A percentile compares a stretch with the other conserved stretches of the same genome.
phyloP scores from a whole-genome alignment of 2,329 filamentous ascomycete genomes.

The Trichoderma koningiopsis region DNA sequence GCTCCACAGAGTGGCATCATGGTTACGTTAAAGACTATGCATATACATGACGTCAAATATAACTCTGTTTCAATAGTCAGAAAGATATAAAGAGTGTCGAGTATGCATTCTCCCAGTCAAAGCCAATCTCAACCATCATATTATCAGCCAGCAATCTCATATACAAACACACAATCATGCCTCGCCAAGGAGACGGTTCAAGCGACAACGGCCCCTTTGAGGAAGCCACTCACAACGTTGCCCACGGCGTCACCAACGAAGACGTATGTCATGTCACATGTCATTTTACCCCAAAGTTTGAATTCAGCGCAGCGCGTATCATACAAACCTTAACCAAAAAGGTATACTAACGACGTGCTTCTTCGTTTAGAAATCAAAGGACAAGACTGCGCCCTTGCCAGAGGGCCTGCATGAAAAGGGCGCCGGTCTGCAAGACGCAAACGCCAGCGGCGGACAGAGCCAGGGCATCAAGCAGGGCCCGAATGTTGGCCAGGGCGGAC shows the following conservation, averaged over 20 bases:
- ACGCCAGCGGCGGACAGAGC: slow-evolving; percentile 49
- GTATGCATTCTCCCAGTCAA: background rate
- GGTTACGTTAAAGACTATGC: background rate
- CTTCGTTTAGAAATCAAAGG: slow-evolving; percentile 34
- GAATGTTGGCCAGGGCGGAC: slow-evolving; percentile 46
- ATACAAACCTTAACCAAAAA: background rate
- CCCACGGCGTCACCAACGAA: slow-evolving; percentile 47
- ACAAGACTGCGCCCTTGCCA: slow-evolving; percentile 54
- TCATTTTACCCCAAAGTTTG: background rate
- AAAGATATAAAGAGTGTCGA: background rate
- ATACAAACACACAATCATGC: slow-evolving; percentile 45
- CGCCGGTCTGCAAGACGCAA: slow-evolving; percentile 42
- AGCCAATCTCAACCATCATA: background rate
- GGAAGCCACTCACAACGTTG: slow-evolving; percentile 45
- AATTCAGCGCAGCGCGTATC: background rate
- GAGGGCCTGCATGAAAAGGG: slow-evolving; percentile 49
- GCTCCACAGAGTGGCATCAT: slow-evolving; percentile 23
- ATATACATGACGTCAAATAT: slow-evolving; percentile 2
- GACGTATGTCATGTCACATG: slow-evolving; percentile 37
- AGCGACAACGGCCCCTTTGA: slow-evolving; percentile 49
- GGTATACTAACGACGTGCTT: background rate
- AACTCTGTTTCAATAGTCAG: background rate
- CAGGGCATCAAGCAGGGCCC: slow-evolving; percentile 44
- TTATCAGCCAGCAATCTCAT: background rate
- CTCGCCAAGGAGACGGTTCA: slow-evolving; percentile 53